Evolutionary conservation across 225 moss, liverwort and hornwort genomes (phyloP).

Genomic region (Bryoerythrophyllum caledonicum): DNA sequence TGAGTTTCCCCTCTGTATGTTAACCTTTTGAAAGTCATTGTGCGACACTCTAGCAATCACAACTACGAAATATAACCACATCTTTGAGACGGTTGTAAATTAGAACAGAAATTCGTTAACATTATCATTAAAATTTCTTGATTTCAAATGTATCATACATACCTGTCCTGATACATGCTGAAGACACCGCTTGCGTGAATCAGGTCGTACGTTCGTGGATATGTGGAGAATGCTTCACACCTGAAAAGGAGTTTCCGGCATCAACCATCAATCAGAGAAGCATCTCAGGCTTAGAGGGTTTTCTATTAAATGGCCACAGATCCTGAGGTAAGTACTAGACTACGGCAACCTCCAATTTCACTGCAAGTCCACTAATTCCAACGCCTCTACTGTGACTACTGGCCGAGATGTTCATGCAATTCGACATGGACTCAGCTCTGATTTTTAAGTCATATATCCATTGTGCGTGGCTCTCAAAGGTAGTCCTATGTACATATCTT

Average conservation of each 20-base stretch:
- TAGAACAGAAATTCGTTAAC: background rate
- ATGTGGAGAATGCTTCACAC: conserved; percentile 98
- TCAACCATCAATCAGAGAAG: conserved; percentile 2
- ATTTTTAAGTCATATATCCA: background rate
- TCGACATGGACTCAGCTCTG: background rate
- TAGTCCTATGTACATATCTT: background rate
- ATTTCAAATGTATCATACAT: background rate
- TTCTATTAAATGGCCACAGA: background rate
- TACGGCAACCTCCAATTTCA: background rate
- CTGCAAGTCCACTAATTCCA: background rate
- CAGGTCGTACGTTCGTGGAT: conserved; percentile 94
- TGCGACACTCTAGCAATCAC: background rate
- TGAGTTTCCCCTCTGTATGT: background rate
- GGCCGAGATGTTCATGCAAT: conserved; percentile 1
- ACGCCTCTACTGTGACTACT: background rate
- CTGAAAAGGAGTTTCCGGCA: conserved; percentile 40
- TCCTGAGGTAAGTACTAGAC: background rate
- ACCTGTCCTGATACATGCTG: conserved; percentile 99
- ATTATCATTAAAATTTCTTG: background rate
- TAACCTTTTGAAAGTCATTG: background rate
- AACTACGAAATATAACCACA: background rate
- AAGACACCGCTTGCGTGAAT: conserved; percentile 84
- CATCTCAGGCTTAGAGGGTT: background rate
- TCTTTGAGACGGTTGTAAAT: background rate
- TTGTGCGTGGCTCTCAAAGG: background rate